Conservation (phyloP, 2,329 filamentous ascomycete genomes). For the Colletotrichum orchidophilum region DNA sequence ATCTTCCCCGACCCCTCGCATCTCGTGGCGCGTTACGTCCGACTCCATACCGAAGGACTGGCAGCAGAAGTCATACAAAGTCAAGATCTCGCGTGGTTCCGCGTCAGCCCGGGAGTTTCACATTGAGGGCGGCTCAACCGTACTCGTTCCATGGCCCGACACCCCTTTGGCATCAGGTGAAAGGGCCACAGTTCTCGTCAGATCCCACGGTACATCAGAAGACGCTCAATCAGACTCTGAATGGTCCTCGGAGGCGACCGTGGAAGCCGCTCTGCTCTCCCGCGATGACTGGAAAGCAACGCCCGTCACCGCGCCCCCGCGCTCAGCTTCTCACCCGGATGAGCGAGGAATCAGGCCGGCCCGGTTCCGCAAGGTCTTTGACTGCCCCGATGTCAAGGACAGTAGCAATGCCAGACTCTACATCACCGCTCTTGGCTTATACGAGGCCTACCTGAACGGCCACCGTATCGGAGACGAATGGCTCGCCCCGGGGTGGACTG, state of each 20-base stretch:
- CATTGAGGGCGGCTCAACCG: constrained; percentile 11
- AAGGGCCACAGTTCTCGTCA: constrained; percentile 40
- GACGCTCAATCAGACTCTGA: neutral
- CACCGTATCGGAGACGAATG: constrained; percentile 40
- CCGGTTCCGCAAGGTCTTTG: constrained; percentile 25
- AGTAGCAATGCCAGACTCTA: constrained; percentile 42
- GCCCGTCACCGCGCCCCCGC: constrained; percentile 11
- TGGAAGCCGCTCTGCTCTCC: constrained; percentile 15
- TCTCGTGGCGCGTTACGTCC: constrained; percentile 32
- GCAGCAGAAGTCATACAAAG: constrained; percentile 34
- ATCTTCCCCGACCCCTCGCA: constrained; percentile 20
- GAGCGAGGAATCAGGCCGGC: constrained; percentile 17
- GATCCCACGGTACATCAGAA: constrained; percentile 36
- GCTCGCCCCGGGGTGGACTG: constrained; percentile 55
- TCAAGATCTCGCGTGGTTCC: constrained; percentile 29
- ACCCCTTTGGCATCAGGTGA: constrained; percentile 40
- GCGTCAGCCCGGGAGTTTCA: neutral
- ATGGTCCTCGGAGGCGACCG: constrained; percentile 18
- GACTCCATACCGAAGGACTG: constrained; percentile 9
- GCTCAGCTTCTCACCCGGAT: neutral
- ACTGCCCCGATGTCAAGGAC: neutral
- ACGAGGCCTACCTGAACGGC: constrained; percentile 50
- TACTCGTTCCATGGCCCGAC: constrained; percentile 32
- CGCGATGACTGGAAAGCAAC: constrained; percentile 14
- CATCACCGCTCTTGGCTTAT: constrained; percentile 48